These are phyloP conservation scores for Podaxis carcinomalis DNA, from an alignment of 768 basidiomycete species.

Conservation along the genomic window DNA sequence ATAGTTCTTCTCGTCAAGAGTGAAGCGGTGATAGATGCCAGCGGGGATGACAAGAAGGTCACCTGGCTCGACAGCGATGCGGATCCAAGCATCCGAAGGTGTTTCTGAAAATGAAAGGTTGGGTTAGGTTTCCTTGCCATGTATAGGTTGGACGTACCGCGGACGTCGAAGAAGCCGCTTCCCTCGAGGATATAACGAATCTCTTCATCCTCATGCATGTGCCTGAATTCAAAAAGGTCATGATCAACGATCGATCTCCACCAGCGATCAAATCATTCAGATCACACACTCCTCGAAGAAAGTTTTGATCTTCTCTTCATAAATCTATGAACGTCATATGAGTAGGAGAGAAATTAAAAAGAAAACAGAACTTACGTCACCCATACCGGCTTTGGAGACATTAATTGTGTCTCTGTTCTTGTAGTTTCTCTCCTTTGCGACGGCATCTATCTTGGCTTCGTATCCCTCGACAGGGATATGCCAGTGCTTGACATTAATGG, in stretches of 20 bases:
- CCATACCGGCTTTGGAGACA: constrained; percentile 73
- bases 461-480: constrained; percentile 60
- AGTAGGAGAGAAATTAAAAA: neutral
- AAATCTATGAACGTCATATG: neutral
- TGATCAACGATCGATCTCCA: neutral
- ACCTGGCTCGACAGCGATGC: constrained; percentile 68
- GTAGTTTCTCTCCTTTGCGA: constrained; percentile 70
- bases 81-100: constrained; percentile 73
- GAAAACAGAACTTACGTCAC: constrained; percentile 46
- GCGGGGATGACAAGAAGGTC: constrained; percentile 87
- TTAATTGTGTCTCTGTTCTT: constrained; percentile 82
- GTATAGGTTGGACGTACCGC: constrained; percentile 45
- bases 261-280: neutral
- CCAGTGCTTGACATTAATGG: constrained; percentile 66
- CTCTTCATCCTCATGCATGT: constrained; percentile 96
- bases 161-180: constrained; percentile 90
- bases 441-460: constrained; percentile 49
- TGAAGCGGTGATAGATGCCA: constrained; percentile 95
- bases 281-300: constrained; percentile 78
- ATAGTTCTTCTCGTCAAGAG: constrained; percentile 69
- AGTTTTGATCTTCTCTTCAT: constrained; percentile 60
- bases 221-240: constrained; percentile 36
- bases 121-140: neutral
- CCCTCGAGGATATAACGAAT: constrained; percentile 86
- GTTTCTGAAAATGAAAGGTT: constrained; percentile 39